phyloP scores from a whole-genome alignment of 345 rosid genomes.

The Theobroma cacao region DNA sequence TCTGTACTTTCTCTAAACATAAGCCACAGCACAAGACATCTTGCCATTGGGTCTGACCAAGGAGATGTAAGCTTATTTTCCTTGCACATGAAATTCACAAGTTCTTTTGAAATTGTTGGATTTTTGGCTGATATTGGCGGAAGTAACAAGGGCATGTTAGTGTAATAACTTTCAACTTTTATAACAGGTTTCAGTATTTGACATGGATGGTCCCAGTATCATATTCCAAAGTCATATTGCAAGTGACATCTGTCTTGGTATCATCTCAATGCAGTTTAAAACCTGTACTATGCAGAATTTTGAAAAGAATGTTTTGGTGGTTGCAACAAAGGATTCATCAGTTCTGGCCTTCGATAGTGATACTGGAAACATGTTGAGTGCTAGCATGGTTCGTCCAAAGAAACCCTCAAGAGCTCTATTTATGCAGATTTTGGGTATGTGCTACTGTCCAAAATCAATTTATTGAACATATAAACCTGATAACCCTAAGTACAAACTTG shows the following conservation, averaged over 20 bases:
- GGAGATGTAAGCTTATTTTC: conserved; percentile 65
- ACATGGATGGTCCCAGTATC: conserved; percentile 49
- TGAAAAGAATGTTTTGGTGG: conserved; percentile 72
- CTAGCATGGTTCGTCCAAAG: conserved; percentile 64
- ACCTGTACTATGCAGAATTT: conserved; percentile 69
- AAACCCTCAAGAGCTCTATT: conserved; percentile 77
- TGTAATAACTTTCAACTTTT: not conserved
- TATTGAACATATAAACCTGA: not conserved
- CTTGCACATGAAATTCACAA: not conserved
- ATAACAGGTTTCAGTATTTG: conserved; percentile 67
- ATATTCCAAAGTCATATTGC: conserved; percentile 58
- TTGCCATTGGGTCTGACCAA: conserved; percentile 77
- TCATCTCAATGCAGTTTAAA: conserved; percentile 63
- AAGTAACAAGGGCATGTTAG: not conserved
- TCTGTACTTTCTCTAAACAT: conserved; percentile 53
- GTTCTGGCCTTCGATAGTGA: conserved; percentile 69
- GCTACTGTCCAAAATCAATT: conserved; percentile 3
- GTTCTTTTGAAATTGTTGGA: not conserved
- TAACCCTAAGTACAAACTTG: not conserved
- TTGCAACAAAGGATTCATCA: conserved; percentile 82
- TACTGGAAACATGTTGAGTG: conserved; percentile 63
- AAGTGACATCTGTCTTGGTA: conserved; percentile 63
- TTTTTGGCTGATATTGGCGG: not conserved
- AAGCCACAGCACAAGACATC: conserved; percentile 49
- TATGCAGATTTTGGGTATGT: conserved; percentile 73